phyloP scores from a whole-genome alignment of 192 early-diverging fungal species.

The Coemansia sp. region DNA sequence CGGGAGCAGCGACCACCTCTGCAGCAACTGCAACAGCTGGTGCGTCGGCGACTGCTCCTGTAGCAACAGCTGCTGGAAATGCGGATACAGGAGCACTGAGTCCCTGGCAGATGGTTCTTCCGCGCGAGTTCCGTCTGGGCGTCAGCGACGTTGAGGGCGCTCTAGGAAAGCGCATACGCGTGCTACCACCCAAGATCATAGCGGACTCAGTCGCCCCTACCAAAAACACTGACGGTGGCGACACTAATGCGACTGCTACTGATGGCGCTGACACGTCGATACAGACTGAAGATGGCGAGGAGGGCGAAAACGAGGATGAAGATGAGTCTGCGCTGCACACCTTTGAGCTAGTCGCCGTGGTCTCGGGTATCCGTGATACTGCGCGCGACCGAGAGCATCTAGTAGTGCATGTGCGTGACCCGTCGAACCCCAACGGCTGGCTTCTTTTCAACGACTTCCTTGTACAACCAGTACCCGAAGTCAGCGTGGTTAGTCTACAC shows the following conservation, averaged over 20 bases:
- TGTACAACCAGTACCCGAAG: slow-evolving; percentile 63
- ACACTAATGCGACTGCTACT: too few relatives aligned
- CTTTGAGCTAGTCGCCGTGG: slow-evolving; percentile 30
- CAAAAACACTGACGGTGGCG: too few relatives aligned
- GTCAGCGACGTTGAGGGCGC: not conserved
- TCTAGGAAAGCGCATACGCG: not conserved
- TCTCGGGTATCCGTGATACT: slow-evolving; percentile 44
- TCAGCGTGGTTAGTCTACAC: slow-evolving; percentile 9
- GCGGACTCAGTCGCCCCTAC: too few relatives aligned
- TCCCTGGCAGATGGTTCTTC: slow-evolving; percentile 33
- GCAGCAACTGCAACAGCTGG: not conserved
- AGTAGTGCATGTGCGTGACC: slow-evolving; percentile 38
- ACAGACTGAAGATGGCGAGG: not conserved
- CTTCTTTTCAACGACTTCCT: slow-evolving; percentile 95
- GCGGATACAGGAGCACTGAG: not conserved
- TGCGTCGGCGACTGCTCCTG: not conserved
- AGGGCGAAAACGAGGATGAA: not conserved
- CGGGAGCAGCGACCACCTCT: not conserved
- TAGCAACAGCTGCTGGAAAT: not conserved
- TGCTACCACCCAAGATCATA: not conserved
- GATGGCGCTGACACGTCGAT: slow-evolving; percentile 1
- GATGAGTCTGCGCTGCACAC: not conserved
- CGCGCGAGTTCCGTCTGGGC: slow-evolving; percentile 11
- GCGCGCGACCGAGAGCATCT: slow-evolving; percentile 36
- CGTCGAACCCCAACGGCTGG: slow-evolving; percentile 54